Percentiles rank a stretch among this genome's conserved stretches.
Evolutionary conservation across 2,329 filamentous ascomycete species (phyloP).

Genomic region (Aspergillus neoniger): DNA sequence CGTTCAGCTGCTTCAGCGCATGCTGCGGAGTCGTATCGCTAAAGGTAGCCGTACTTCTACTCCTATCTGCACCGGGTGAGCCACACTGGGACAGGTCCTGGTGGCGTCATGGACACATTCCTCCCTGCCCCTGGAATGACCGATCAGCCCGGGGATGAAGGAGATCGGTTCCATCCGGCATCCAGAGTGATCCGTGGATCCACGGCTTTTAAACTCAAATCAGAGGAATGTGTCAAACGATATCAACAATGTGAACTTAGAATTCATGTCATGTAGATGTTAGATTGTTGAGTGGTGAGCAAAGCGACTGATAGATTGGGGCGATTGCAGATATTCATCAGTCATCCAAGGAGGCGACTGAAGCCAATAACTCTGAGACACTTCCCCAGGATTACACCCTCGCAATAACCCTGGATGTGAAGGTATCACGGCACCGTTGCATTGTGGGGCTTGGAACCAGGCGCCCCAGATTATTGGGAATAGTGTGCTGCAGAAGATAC

Average conservation of each 20-base stretch:
- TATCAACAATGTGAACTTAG: not conserved
- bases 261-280: not conserved
- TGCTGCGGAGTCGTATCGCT: not conserved
- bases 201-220: slow-evolving; percentile 3
- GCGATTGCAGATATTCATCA: not conserved
- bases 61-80: not conserved
- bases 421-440: slow-evolving; percentile 6
- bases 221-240: slow-evolving; percentile 12
- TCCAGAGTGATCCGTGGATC: slow-evolving; percentile 21
- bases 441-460: slow-evolving; percentile 11
- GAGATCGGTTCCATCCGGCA: slow-evolving; percentile 10
- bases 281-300: too few species aligned
- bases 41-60: not conserved
- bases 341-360: not conserved
- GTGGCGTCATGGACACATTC: slow-evolving; percentile 3
- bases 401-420: not conserved
- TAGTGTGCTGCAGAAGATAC: slow-evolving; percentile 12
- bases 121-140: slow-evolving; percentile 9
- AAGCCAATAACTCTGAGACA: not conserved
- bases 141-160: not conserved
- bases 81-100: not conserved
- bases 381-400: not conserved
- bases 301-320: not conserved
- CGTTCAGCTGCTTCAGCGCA: not conserved
- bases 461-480: slow-evolving; percentile 12